Percentiles rank a stretch among this genome's conserved stretches.
phyloP scores from a whole-genome alignment of 148 eudicot species.

The Rhododendron molle region DNA sequence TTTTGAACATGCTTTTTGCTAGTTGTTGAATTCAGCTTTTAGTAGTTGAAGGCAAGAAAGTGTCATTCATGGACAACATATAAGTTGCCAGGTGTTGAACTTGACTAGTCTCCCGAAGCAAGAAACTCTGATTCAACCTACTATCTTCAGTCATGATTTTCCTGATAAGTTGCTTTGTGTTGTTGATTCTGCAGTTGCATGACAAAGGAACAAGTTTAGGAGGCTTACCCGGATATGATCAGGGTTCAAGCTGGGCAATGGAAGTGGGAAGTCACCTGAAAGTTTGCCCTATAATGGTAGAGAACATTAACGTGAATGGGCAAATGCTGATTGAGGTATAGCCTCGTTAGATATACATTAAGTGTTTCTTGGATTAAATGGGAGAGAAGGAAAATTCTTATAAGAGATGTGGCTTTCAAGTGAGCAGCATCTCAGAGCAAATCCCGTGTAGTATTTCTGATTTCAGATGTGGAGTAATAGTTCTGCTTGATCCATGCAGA shows the following conservation, averaged over 20 bases:
- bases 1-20: neutral
- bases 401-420: neutral
- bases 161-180: conserved; percentile 9
- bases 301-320: conserved; percentile 65
- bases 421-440: neutral
- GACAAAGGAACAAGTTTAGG: conserved; percentile 43
- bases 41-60: neutral
- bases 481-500: conserved; percentile 10
- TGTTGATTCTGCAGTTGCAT: conserved; percentile 41
- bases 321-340: conserved; percentile 80
- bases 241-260: conserved; percentile 96
- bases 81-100: neutral
- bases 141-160: neutral
- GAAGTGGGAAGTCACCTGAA: conserved; percentile 80
- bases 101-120: neutral
- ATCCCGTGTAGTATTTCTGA: neutral
- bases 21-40: neutral
- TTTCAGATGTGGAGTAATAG: neutral
- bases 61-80: neutral
- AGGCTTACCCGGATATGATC: conserved; percentile 49
- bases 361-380: neutral
- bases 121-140: no score
- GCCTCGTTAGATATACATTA: neutral
- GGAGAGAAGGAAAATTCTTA: neutral
- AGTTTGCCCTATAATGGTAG: conserved; percentile 71